phyloP scores from a whole-genome alignment of 2,329 filamentous ascomycete genomes.

The Thermothelomyces thermophilus region DNA sequence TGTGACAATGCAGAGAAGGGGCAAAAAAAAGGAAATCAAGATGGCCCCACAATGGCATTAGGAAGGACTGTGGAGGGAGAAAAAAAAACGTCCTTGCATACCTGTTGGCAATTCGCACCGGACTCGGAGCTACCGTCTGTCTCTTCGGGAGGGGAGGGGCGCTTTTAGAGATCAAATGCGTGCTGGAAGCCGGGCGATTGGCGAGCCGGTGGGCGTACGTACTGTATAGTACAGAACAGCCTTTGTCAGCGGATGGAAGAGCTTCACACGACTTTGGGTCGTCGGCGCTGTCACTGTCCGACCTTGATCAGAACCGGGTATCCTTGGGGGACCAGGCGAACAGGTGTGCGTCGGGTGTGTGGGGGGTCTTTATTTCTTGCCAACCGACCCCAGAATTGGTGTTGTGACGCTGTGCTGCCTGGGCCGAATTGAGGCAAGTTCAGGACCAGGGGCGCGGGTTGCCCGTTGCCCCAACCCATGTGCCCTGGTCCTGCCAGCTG shows the following conservation, averaged over 20 bases:
- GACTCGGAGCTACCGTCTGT: neutral
- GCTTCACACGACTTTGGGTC: constrained; percentile 17
- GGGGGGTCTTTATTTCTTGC: constrained; percentile 26
- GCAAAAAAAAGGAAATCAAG: too few relatives aligned
- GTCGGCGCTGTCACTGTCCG: constrained; percentile 18
- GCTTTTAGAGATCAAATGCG: too few relatives aligned
- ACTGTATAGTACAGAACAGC: neutral
- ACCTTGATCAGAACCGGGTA: constrained; percentile 18
- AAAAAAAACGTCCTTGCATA: constrained; percentile 8
- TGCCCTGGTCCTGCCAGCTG: neutral
- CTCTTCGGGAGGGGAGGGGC: too few relatives aligned
- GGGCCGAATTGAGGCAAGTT: constrained; percentile 15
- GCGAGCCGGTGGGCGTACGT: neutral
- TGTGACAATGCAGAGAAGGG: neutral
- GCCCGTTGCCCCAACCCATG: neutral
- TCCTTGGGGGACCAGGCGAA: constrained; percentile 25
- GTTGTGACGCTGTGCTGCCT: constrained; percentile 15
- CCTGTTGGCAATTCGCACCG: neutral
- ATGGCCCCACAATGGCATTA: neutral
- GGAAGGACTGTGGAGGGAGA: too few relatives aligned
- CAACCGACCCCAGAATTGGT: constrained; percentile 1
- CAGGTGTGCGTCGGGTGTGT: constrained; percentile 25
- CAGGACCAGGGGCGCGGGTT: constrained; percentile 2
- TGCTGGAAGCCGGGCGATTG: neutral
- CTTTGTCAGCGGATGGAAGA: constrained; percentile 8